Base-by-base conservation (phyloP, 805 yeast genomes). In the Candida dendrica region DNA sequence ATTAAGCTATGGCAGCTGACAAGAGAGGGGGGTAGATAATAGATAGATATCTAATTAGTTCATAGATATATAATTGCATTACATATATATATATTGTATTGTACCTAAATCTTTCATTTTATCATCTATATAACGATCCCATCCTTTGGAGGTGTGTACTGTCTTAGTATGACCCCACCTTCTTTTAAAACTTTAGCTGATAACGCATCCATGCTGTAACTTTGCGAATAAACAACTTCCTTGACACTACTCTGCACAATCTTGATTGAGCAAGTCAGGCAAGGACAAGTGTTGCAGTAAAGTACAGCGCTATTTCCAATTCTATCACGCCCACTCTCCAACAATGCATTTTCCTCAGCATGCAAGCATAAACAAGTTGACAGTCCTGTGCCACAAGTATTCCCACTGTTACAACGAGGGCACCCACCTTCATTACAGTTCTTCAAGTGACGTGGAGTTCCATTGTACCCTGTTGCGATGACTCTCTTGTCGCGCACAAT, bases 351-450 rank as follows among this genome's bases (percentile, higher is more conserved):
- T 53, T 93, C 99, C 60, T 93, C 99, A 0, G 98, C 98, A 60
- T 93, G 99, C 29, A 93, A 64, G 60, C 99, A 93, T 38, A 93
- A 63, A 60, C 99, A 93, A 0, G 97, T 88, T 3, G 83, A 74
- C 32, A 91, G 65, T 1, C 74, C 78, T 2, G 76, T 70, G 3
- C 95, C 95, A 2, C 73, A 62, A 3, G 66, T 65, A 40, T 70
- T 70, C 7, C 84, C 90, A 20, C 74, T 65, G 55, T 93, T 93
- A 60, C 99, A 93, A 33, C 98, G 68, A 4, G 77, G 63, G 61
- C 99, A 93, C 1, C 99, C 99, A 18, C 98, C 98, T 52, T 88
- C 91, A 55, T 87, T 90, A 64, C 99, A 93, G 54, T 93, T 93
- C 20, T 70, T 68, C 53, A 88, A 64, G 45, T 89, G 86, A 34